Conservation (phyloP, 2,329 filamentous ascomycete genomes). For the Neospermospora avenae region DNA sequence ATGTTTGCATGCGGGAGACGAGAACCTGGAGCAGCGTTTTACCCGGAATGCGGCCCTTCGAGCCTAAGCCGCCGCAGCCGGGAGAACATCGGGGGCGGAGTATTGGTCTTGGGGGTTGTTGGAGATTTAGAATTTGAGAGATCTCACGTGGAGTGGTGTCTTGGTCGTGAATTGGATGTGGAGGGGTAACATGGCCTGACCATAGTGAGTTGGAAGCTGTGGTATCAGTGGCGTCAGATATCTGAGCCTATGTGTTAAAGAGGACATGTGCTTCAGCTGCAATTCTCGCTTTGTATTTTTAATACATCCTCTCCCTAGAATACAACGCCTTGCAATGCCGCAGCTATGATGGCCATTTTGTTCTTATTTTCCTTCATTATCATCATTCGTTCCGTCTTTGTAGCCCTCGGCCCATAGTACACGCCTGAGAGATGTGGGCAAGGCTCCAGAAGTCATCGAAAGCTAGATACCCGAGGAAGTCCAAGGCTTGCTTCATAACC, state of each 20-base stretch:
- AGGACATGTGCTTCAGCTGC: no score
- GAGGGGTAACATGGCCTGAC: no score
- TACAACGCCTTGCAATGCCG: not conserved
- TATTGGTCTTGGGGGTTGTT: not conserved
- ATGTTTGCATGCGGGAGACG: not conserved
- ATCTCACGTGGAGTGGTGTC: constrained; percentile 12
- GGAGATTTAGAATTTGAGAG: not conserved
- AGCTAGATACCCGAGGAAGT: no score
- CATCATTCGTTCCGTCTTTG: not conserved
- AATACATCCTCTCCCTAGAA: not conserved
- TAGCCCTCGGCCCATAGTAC: not conserved
- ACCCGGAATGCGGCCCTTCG: constrained; percentile 13
- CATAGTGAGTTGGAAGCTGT: no score
- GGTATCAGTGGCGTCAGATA: no score
- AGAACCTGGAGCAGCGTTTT: not conserved
- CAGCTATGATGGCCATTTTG: not conserved
- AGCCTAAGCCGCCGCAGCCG: constrained; percentile 24
- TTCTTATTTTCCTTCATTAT: not conserved
- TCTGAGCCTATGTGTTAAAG: no score
- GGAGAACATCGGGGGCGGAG: constrained; percentile 5
- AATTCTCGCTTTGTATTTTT: not conserved
- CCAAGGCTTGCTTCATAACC: no score
- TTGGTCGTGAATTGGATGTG: not conserved
- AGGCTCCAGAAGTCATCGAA: no score
- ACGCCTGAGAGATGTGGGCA: not conserved